These are phyloP conservation scores for Lunasporangiospora selenospora DNA, from an alignment of 192 early-diverging fungal genomes.

Conservation along the genomic window DNA sequence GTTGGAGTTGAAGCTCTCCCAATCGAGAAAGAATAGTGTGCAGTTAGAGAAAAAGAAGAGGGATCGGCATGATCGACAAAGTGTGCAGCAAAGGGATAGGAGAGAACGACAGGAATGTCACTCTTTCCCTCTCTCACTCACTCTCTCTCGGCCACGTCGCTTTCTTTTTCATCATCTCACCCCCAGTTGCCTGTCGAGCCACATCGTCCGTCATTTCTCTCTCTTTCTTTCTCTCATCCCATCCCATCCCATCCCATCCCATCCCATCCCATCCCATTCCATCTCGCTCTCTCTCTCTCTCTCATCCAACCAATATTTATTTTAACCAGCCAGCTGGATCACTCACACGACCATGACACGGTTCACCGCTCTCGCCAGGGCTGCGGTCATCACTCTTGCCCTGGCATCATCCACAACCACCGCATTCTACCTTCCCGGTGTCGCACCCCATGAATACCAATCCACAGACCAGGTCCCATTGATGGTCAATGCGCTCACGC, in stretches of 20 bases:
- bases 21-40: no score
- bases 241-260: neutral
- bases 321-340: neutral
- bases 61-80: no score
- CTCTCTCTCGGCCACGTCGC: neutral
- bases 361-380: neutral
- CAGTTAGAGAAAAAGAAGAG: no score
- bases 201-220: neutral
- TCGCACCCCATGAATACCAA: conserved; percentile 88
- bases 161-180: neutral
- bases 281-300: no score
- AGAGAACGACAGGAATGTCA: no score
- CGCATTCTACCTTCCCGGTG: conserved; percentile 94
- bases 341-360: neutral
- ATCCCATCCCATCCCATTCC: neutral
- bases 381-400: conserved; percentile 8
- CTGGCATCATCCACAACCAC: conserved; percentile 4
- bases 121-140: no score
- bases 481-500: conserved; percentile 88
- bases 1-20: no score
- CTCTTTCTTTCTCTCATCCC: neutral
- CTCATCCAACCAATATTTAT: neutral
- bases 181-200: neutral
- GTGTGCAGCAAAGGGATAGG: no score
- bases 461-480: conserved; percentile 72